These are phyloP conservation scores for Vanrija pseudolonga DNA, from an alignment of 1,284 basidiomycete species.

Conservation along the genomic window DNA sequence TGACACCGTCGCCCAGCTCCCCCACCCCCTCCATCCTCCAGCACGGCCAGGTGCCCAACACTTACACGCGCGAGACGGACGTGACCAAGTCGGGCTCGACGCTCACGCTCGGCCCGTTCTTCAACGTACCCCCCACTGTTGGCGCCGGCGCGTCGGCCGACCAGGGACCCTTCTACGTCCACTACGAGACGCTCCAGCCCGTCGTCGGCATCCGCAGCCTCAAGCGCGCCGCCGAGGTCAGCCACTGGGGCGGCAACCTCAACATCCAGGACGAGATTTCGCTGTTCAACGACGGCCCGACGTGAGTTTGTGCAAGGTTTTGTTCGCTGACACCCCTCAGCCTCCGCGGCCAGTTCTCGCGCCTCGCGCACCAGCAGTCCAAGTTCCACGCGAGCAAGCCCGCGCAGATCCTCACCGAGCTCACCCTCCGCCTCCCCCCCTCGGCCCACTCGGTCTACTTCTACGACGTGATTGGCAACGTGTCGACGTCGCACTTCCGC, in stretches of 20 bases:
- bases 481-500: conserved; percentile 87
- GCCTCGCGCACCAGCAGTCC: conserved; percentile 77
- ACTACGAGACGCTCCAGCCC: conserved; percentile 76
- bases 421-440: conserved; percentile 69
- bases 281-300: conserved; percentile 81
- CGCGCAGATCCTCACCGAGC: conserved; percentile 66
- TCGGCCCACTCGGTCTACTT: conserved; percentile 78
- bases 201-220: conserved; percentile 71
- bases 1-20: conserved; percentile 54
- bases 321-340: conserved; percentile 49
- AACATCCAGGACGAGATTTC: conserved; percentile 86
- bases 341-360: conserved; percentile 92
- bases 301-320: conserved; percentile 56
- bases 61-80: conserved; percentile 43
- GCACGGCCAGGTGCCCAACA: conserved; percentile 55
- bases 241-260: conserved; percentile 93
- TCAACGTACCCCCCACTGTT: conserved; percentile 62
- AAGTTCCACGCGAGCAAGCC: conserved; percentile 61
- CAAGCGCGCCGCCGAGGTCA: conserved; percentile 78
- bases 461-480: conserved; percentile 90
- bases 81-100: conserved; percentile 71
- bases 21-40: conserved; percentile 64
- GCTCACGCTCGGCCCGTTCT: conserved; percentile 83
- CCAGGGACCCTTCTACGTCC: conserved; percentile 66
- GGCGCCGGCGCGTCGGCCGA: conserved; percentile 50